Evolutionary conservation across 2,329 filamentous ascomycete genomes (phyloP), one percentile per base, ranked within the genome.

Genomic region (Phyllosticta citribraziliensis): DNA sequence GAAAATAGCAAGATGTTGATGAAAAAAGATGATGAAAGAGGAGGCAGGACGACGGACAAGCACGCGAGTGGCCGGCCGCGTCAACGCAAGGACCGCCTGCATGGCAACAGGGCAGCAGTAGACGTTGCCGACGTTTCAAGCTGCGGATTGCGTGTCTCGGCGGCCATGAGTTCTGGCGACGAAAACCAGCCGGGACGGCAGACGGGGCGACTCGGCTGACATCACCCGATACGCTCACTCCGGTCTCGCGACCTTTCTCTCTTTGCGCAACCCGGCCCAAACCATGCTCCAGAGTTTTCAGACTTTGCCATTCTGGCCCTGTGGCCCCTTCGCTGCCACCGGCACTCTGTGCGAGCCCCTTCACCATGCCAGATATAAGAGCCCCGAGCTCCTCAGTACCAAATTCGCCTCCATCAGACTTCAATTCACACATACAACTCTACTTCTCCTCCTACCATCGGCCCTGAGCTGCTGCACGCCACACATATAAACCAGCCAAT

Each of bases 311-410:
- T 33, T 33, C 30, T 33, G 30, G 30, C 30, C 30, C 30, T 33
- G 30, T 33, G 30, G 30, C 30, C 33, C 33, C 33, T 40, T 40
- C 33, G 33, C 33, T 40, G 33, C 5, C 33, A 12, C 3, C 14
- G 33, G 10, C 33, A 9, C 33, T 10, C 6, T 35, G 33, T 35
- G 33, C 33, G 33, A 35, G 33, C 53, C 27, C 22, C 9, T 51
- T 17, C 53, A 10, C 22, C 19, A 56, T 60, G 58, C 24, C 53
- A 25, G 35, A 27, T 56, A 60, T 60, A 60, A 60, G 55, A 56
- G 12, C 52, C 14, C 33, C 24, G 17, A 22, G 30, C 52, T 25
- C 40, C 19, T 54, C 40, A 60, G 53, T 52, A 60, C 11, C 47
- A 11, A 33, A 35, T 27, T 55, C 35, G 55, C 5, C 56, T 22